Evolutionary conservation across 768 basidiomycete genomes (phyloP), one percentile per base, ranked within the genome.

Genomic region (Trametes cingulata): DNA sequence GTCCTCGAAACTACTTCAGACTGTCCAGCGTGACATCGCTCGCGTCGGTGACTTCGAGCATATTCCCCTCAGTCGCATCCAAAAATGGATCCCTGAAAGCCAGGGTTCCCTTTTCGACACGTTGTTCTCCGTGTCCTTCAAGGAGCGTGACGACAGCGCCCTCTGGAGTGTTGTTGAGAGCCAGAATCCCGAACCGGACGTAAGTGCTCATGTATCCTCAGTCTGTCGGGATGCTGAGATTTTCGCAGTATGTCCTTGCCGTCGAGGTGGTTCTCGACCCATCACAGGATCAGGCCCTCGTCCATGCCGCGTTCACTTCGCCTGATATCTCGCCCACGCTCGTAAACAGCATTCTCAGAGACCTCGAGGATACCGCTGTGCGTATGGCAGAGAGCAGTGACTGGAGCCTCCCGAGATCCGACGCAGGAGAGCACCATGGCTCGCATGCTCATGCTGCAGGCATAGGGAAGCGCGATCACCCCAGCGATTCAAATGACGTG

Each of bases 161-260:
- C 22, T 64, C 14, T 73, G 71, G 70, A 59, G 67, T 9, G 46
- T 75, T 17, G 25, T 68, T 19, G 64, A 64, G 29, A 75, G 72
- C 37, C 71, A 72, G 50, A 60, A 72, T 22, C 66, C 71, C 6
- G 72, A 71, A 52, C 70, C 73, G 27, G 73, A 74, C 35, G 73
- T 74, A 53, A 60, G 73, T 24, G 25, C 27, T 22, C 10, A 22
- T 39, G 24, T 19, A 17, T 13, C 20, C 13, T 12, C 43, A 51
- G 15, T 7, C 4, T 12, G n/a, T 51, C 3, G 17, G 7, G 13
- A 36, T 35, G 51, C 35, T 39, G 42, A 17, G 10, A 15, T 15
- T 35, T 20, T 1, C 24, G 5, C 46, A 68, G 67, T 68, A 64
- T 49, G 54, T 60, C 33, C 56, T 68, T 17, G 62, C 65, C 6